Base-by-base conservation (phyloP, 2,329 filamentous ascomycete genomes). In the Simplicillium sp. region DNA sequence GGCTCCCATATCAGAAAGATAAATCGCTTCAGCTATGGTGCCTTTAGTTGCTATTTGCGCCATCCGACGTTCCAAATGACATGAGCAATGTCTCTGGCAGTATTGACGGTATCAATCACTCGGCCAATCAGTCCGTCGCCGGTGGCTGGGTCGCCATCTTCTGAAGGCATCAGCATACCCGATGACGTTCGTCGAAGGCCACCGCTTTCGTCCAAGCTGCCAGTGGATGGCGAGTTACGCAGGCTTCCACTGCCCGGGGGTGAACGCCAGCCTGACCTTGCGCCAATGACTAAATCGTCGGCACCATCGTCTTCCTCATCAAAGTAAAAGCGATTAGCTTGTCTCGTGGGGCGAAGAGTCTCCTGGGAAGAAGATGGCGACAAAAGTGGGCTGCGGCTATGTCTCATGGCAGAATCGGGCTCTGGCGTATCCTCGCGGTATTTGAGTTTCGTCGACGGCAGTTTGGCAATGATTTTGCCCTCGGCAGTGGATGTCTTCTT, bases 161-260 rank as follows among this genome's bases (percentile, higher is more conserved):
- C 84, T 51, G 82, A 84, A 7, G 87, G 86, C 84, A 94, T 89
- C 53, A 94, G 84, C 86, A 94, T 94, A 50, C 87, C 88, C 32
- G 87, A 92, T 38, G 80, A 71, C 15, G 87, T 94, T 50, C 88
- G 75, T 46, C 82, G 79, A 69, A 94, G 81, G 39, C 81, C 80
- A 14, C 62, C 66, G 34, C 71, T 65, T 44, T 76, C 71, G 15
- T 65, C 66, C n/a, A 75, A 59, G 45, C 65, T 71, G 53, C 58
- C 59, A 33, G 67, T 60, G 17, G 74, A 74, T n/a, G 63, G 53
- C 15, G 71, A 67, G 43, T 70, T 66, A 31, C 66, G 64, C n/a
- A 72, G 48, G 11, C 62, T 64, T 28, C 51, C 46, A 18, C 54
- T 52, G 9, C 44, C 44, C 11, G 54, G 45, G 16, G 58, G 53